Percentiles rank a stretch among this genome's conserved stretches.
Evolutionary conservation across 768 basidiomycete genomes (phyloP).

Genomic region (Collybiopsis confluens): DNA sequence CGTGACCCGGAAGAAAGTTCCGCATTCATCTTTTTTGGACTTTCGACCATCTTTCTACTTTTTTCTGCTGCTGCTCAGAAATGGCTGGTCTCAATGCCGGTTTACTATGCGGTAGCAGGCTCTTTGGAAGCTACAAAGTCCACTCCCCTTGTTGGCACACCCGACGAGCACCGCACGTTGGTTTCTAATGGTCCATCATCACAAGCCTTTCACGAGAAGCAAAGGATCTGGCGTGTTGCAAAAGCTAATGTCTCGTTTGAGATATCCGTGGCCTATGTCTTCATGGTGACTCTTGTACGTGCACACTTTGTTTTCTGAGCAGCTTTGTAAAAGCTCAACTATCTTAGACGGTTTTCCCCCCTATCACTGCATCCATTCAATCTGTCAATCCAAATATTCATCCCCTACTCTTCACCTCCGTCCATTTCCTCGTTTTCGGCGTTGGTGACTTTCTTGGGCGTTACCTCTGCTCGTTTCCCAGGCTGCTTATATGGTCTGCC

Average conservation of each 20-base stretch:
- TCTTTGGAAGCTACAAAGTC: constrained; percentile 35
- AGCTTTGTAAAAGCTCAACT: not conserved
- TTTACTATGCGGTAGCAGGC: constrained; percentile 53
- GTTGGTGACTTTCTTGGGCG: constrained; percentile 69
- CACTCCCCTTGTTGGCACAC: constrained; percentile 14
- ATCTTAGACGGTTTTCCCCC: constrained; percentile 76
- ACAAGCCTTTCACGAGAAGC: constrained; percentile 30
- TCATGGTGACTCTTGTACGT: constrained; percentile 74
- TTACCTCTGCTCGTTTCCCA: constrained; percentile 61
- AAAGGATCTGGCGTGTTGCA: constrained; percentile 47
- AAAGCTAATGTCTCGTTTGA: constrained; percentile 68
- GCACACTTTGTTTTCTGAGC: not conserved
- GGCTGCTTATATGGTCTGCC: constrained; percentile 65
- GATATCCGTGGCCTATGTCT: constrained; percentile 70
- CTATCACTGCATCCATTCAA: constrained; percentile 74
- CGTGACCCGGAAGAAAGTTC: constrained; percentile 60
- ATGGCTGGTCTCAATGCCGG: constrained; percentile 55
- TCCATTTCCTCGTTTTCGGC: constrained; percentile 78
- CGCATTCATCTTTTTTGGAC: constrained; percentile 68
- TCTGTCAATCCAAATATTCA: constrained; percentile 64
- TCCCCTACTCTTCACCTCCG: constrained; percentile 76
- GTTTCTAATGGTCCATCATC: constrained; percentile 25
- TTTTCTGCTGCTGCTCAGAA: constrained; percentile 48
- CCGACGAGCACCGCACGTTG: constrained; percentile 32
- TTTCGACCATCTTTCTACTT: constrained; percentile 65